A percentile compares a stretch with the other conserved stretches of the same genome.
Conservation (phyloP, 2,329 filamentous ascomycete species). For the Lasiodiplodia sp. region DNA sequence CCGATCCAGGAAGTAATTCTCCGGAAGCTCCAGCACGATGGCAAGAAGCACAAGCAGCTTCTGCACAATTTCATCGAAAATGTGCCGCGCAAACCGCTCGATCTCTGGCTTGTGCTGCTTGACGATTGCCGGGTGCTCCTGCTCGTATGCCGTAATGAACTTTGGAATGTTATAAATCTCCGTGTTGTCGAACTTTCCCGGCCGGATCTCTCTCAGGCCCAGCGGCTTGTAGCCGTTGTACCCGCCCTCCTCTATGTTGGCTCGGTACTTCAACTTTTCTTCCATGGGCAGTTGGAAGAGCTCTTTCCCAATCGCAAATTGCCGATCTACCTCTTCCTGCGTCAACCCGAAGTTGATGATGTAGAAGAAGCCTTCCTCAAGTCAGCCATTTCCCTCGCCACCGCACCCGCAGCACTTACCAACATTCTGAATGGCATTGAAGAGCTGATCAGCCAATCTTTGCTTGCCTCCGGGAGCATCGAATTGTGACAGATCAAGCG, state of each 20-base stretch:
- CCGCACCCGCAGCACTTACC: neutral
- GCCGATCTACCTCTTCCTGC: constrained; percentile 66
- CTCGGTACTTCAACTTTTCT: constrained; percentile 65
- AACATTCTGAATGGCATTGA: constrained; percentile 32
- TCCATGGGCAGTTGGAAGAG: constrained; percentile 64
- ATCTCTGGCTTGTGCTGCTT: constrained; percentile 53
- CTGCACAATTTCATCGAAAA: constrained; percentile 8
- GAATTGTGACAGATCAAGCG: constrained; percentile 33
- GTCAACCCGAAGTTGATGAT: constrained; percentile 65
- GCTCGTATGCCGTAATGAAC: constrained; percentile 46
- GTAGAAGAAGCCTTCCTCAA: constrained; percentile 61
- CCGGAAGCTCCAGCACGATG: constrained; percentile 14
- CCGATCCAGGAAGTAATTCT: constrained; percentile 14
- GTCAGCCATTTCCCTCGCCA: neutral
- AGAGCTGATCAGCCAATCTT: constrained; percentile 33
- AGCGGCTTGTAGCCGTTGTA: constrained; percentile 43
- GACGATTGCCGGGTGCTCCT: constrained; percentile 52
- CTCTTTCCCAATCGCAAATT: constrained; percentile 67
- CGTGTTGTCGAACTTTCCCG: constrained; percentile 59
- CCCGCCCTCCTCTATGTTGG: constrained; percentile 40
- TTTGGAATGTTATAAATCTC: constrained; percentile 69
- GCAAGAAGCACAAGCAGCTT: constrained; percentile 12
- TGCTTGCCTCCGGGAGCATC: constrained; percentile 35
- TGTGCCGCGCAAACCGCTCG: constrained; percentile 55
- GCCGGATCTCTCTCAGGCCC: constrained; percentile 47